Percentiles rank a stretch among this genome's conserved stretches.
phyloP scores from a whole-genome alignment of 2,329 filamentous ascomycete genomes.

The Neofusicoccum ribis region DNA sequence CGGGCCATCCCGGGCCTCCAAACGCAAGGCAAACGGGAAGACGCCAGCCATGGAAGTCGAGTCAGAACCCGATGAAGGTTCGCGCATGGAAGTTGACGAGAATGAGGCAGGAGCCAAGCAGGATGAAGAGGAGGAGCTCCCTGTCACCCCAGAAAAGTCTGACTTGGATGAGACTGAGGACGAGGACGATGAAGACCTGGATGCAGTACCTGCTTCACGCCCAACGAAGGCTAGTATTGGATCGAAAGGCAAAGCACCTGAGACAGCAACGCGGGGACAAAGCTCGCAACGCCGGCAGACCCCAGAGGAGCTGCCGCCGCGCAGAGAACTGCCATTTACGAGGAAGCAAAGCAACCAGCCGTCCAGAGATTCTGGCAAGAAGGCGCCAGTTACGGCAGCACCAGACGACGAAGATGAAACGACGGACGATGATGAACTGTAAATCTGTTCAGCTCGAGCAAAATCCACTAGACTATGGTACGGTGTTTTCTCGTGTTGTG shows the following conservation, averaged over 20 bases:
- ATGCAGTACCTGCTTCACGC: constrained; percentile 1
- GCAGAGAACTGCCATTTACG: constrained; percentile 37
- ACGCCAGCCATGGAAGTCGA: constrained; percentile 27
- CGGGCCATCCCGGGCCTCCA: constrained; percentile 35
- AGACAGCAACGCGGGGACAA: constrained; percentile 24
- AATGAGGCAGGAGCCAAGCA: constrained; percentile 30
- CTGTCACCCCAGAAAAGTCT: constrained; percentile 34
- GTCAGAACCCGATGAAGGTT: constrained; percentile 35
- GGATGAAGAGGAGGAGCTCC: constrained; percentile 21
- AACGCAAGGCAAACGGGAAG: constrained; percentile 33
- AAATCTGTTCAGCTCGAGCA: constrained; percentile 23
- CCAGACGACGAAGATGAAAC: constrained; percentile 33
- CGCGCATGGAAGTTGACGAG: constrained; percentile 27
- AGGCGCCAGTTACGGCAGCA: background rate
- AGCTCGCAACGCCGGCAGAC: constrained; percentile 6
- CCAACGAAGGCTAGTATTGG: constrained; percentile 1
- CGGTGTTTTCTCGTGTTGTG: background rate
- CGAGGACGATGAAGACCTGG: constrained; percentile 26
- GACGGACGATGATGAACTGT: constrained; percentile 35
- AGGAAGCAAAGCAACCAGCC: constrained; percentile 20
- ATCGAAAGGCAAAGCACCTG: constrained; percentile 24
- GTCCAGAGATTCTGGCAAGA: background rate
- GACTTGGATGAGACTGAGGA: constrained; percentile 36
- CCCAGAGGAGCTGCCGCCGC: constrained; percentile 30
- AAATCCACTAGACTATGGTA: background rate